Evolutionary conservation across 2,329 filamentous ascomycete species (phyloP).

Genomic region (Penicillium fuscoglaucum): DNA sequence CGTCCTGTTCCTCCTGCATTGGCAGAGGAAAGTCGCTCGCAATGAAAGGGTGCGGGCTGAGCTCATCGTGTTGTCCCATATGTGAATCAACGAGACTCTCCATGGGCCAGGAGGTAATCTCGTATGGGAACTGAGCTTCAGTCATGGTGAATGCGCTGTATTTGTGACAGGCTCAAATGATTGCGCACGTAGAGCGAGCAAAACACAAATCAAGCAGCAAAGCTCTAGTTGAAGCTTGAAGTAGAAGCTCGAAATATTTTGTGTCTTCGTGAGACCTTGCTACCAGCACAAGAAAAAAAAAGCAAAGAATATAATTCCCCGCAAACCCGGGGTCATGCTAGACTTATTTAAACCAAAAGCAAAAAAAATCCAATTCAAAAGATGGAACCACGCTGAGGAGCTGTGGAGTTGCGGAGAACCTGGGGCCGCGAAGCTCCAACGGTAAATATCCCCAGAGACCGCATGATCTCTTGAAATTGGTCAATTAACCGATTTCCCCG

Average conservation of each 20-base stretch:
- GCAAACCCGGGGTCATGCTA: conserved; percentile 4
- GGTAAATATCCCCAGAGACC: neutral
- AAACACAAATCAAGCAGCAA: neutral
- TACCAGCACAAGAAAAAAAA: neutral
- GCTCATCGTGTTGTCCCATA: neutral
- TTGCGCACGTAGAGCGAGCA: neutral
- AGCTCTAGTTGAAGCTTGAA: neutral
- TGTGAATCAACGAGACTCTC: neutral
- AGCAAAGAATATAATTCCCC: neutral
- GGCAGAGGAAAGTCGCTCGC: conserved; percentile 1
- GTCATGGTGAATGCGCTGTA: neutral
- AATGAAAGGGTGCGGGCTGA: neutral
- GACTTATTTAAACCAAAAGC: conserved; percentile 4
- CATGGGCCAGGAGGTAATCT: neutral
- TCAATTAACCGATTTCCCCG: conserved; percentile 15
- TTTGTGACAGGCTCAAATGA: neutral
- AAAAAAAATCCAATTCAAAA: neutral
- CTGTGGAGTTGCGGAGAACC: conserved; percentile 9
- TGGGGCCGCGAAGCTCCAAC: conserved; percentile 2
- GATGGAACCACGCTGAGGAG: neutral
- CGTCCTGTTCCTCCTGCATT: neutral
- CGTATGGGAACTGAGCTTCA: neutral
- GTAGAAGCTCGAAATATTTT: neutral
- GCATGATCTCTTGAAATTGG: neutral
- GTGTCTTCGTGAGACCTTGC: neutral